Percentiles rank a stretch among this genome's conserved stretches.
These are phyloP conservation scores for Pythium aphanidermatum DNA, from an alignment of 352 stramenopile genomes.

Conservation along the genomic window DNA sequence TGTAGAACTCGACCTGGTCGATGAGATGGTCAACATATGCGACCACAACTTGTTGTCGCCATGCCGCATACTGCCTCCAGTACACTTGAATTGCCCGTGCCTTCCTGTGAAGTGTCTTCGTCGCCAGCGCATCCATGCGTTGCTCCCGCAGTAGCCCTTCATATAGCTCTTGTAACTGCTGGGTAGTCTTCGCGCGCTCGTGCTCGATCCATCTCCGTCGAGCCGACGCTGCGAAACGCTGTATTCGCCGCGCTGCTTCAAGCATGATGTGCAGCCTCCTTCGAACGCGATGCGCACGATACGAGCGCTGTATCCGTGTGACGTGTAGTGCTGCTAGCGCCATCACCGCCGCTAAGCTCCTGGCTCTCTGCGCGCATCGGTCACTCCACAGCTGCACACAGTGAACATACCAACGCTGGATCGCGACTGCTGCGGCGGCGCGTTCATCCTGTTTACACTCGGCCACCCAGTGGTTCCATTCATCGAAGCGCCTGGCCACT, in stretches of 20 bases:
- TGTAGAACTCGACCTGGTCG: slow-evolving; percentile 38
- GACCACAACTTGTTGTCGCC: slow-evolving; percentile 21
- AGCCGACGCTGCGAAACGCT: slow-evolving; percentile 18
- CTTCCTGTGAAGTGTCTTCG: slow-evolving; percentile 1
- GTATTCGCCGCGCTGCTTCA: slow-evolving; percentile 19
- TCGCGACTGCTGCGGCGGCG: slow-evolving; percentile 1
- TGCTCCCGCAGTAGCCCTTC: slow-evolving; percentile 2
- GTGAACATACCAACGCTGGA: slow-evolving; percentile 4
- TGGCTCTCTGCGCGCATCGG: not conserved
- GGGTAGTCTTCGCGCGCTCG: not conserved
- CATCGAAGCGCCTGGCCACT: slow-evolving; percentile 4
- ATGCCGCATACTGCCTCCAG: slow-evolving; percentile 29
- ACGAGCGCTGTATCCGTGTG: slow-evolving; percentile 31
- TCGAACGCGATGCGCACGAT: slow-evolving; percentile 5
- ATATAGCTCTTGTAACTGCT: slow-evolving; percentile 20
- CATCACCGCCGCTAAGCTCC: slow-evolving; percentile 18
- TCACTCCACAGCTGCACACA: slow-evolving; percentile 2
- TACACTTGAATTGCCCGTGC: slow-evolving; percentile 22
- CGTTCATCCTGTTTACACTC: slow-evolving; percentile 5
- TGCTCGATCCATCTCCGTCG: not conserved
- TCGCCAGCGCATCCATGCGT: not conserved
- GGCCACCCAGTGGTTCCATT: slow-evolving; percentile 2
- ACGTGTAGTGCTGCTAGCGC: slow-evolving; percentile 13
- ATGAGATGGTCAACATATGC: slow-evolving; percentile 23
- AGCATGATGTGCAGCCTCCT: not conserved